Evolutionary conservation across 2,329 filamentous ascomycete species (phyloP).

Genomic region (Aspergillus terreus): DNA sequence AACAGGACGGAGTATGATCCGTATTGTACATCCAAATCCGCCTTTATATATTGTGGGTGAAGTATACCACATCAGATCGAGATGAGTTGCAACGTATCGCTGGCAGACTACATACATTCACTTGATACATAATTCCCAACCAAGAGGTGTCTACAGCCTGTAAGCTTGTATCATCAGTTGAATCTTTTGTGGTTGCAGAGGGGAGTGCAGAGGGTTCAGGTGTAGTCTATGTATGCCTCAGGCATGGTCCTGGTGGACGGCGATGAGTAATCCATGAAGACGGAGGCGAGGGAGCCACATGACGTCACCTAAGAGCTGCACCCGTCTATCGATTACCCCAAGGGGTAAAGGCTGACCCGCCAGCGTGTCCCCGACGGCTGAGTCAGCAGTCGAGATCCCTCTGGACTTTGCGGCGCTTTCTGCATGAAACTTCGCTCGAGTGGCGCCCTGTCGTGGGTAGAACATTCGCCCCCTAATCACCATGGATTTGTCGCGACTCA

Average conservation of each 20-base stretch:
- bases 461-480: neutral
- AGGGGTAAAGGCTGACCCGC: conserved; percentile 14
- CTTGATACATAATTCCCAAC: no score
- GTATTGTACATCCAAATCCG: no score
- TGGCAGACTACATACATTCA: no score
- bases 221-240: neutral
- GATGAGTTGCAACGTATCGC: no score
- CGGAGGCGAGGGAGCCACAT: no score
- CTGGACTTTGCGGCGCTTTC: conserved; percentile 14
- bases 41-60: no score
- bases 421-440: neutral
- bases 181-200: neutral
- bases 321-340: conserved; percentile 4
- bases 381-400: conserved; percentile 27
- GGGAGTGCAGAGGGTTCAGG: neutral
- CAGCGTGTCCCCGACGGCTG: conserved; percentile 20
- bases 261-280: no score
- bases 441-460: conserved; percentile 4
- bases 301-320: no score
- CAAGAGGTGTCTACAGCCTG: no score
- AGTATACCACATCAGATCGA: no score
- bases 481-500: conserved; percentile 35
- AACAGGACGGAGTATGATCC: no score
- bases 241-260: neutral
- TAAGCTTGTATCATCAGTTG: no score